These are phyloP conservation scores for Lenwebbia sp. DNA, from an alignment of 345 rosid genomes.

Conservation along the genomic window DNA sequence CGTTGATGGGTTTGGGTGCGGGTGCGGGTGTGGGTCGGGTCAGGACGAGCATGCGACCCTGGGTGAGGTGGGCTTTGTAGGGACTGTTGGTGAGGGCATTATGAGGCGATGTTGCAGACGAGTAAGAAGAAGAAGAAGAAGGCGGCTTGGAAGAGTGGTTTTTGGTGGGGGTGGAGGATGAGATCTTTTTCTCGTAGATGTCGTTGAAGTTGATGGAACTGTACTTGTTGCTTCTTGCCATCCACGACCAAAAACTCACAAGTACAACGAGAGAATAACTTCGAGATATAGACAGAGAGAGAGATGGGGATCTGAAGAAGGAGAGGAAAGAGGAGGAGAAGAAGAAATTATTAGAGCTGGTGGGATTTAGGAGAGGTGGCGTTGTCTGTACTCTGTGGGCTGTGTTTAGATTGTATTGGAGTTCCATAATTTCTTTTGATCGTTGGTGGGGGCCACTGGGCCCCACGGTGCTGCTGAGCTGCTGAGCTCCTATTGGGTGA, in stretches of 20 bases:
- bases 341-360: neutral
- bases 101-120: neutral
- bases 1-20: slow-evolving; percentile 34
- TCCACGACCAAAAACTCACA: slow-evolving; percentile 20
- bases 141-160: slow-evolving; percentile 22
- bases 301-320: neutral
- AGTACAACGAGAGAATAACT: neutral
- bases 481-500: neutral
- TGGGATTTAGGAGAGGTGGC: neutral
- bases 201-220: slow-evolving; percentile 67
- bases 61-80: slow-evolving; percentile 23
- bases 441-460: neutral
- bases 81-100: neutral
- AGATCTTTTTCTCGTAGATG: slow-evolving; percentile 42
- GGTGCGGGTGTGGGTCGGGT: slow-evolving; percentile 46
- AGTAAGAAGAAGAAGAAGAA: slow-evolving; percentile 21
- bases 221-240: slow-evolving; percentile 82
- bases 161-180: slow-evolving; percentile 7
- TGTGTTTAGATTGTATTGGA: neutral
- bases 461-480: neutral
- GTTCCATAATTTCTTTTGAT: neutral
- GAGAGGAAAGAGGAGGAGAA: neutral
- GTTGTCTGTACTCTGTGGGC: neutral
- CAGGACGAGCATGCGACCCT: slow-evolving; percentile 89
- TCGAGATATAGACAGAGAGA: neutral